A percentile compares a stretch with the other conserved stretches of the same genome.
These are phyloP conservation scores for Astragalus glycyphyllos DNA, from an alignment of 306 rosid genomes.

Conservation along the genomic window DNA sequence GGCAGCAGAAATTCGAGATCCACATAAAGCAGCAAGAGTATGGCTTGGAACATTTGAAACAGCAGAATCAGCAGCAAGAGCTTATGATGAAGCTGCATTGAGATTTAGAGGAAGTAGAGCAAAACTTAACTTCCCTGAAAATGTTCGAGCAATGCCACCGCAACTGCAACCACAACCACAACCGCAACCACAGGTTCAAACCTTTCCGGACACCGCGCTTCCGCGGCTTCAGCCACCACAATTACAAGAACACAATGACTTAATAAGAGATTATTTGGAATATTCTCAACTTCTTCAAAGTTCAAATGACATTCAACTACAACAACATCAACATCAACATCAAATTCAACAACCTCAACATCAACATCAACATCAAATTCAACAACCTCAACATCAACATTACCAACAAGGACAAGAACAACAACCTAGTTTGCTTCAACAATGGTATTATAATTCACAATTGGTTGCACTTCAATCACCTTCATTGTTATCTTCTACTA, in stretches of 20 bases:
- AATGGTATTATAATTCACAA: slow-evolving; percentile 65
- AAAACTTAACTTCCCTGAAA: slow-evolving; percentile 91
- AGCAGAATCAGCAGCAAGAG: slow-evolving; percentile 94
- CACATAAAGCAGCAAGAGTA: slow-evolving; percentile 93
- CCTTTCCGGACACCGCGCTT: not conserved
- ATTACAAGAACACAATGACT: slow-evolving; percentile 44
- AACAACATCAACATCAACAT: slow-evolving; percentile 40
- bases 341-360: not conserved
- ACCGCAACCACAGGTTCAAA: slow-evolving; percentile 35
- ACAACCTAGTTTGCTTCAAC: slow-evolving; percentile 55
- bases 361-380: slow-evolving; percentile 10
- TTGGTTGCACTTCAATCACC: slow-evolving; percentile 60
- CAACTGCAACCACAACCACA: slow-evolving; percentile 35
- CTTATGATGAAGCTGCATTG: slow-evolving; percentile 95
- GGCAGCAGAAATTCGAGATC: slow-evolving; percentile 99
- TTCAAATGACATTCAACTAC: slow-evolving; percentile 54
- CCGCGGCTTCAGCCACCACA: slow-evolving; percentile 37
- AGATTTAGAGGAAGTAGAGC: slow-evolving; percentile 93
- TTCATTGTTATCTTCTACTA: slow-evolving; percentile 42
- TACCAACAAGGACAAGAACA: slow-evolving; percentile 14
- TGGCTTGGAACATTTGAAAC: slow-evolving; percentile 99
- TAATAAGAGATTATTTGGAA: slow-evolving; percentile 63
- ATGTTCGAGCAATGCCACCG: slow-evolving; percentile 60
- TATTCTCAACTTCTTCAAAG: slow-evolving; percentile 80
- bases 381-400: not conserved